These are phyloP conservation scores for Phytophthora fragariaefolia DNA, from an alignment of 352 stramenopile species.

Conservation along the genomic window DNA sequence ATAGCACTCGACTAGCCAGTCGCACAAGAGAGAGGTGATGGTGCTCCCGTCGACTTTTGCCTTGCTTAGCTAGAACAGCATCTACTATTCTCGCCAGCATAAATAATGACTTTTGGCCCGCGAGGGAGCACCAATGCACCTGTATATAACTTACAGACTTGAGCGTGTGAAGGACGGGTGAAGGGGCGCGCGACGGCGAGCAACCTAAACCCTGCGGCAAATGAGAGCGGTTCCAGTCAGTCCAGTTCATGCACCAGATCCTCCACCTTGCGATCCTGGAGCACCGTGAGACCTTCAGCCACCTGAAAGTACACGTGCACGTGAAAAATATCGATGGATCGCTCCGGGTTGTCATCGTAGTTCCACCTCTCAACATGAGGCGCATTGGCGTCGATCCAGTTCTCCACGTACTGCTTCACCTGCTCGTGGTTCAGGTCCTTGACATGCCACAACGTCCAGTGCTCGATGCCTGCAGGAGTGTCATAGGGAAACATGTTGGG, in stretches of 20 bases:
- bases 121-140: constrained; percentile 15
- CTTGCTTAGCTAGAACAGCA: background rate
- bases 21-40: background rate
- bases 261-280: constrained; percentile 69
- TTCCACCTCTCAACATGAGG: constrained; percentile 82
- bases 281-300: constrained; percentile 50
- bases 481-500: constrained; percentile 93
- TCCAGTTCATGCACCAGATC: constrained; percentile 77
- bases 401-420: constrained; percentile 90
- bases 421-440: constrained; percentile 79
- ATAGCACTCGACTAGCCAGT: background rate
- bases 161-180: constrained; percentile 6
- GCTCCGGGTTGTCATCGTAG: constrained; percentile 90
- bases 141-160: constrained; percentile 39
- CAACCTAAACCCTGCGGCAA: constrained; percentile 35
- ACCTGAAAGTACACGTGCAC: constrained; percentile 92
- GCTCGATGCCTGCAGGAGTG: constrained; percentile 87
- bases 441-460: constrained; percentile 89
- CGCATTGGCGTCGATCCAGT: constrained; percentile 88
- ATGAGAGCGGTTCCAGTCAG: constrained; percentile 45
- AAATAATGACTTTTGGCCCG: constrained; percentile 4
- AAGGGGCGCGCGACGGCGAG: constrained; percentile 20
- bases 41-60: background rate
- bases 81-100: background rate
- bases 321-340: constrained; percentile 91